Evolutionary conservation across 495 filamentous ascomycete species (phyloP).

Genomic region (Hypoxylon cercidicola): DNA sequence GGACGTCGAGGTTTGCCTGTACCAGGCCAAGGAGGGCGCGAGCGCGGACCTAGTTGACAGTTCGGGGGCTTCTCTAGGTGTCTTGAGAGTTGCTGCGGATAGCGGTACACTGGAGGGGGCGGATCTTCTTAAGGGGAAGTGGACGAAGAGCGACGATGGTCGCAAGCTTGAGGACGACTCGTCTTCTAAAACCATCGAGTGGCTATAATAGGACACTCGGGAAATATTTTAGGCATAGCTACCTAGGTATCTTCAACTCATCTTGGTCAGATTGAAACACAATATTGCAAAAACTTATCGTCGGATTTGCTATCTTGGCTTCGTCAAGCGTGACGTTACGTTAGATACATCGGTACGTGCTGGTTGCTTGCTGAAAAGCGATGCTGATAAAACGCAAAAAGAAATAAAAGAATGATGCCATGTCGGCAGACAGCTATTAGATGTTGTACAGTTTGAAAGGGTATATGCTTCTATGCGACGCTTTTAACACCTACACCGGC

Average conservation of each 20-base stretch:
- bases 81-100: constrained; percentile 37
- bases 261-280: neutral
- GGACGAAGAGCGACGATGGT: constrained; percentile 27
- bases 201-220: constrained; percentile 5
- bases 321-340: constrained; percentile 37
- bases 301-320: constrained; percentile 20
- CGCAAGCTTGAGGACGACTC: constrained; percentile 30
- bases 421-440: constrained; percentile 21
- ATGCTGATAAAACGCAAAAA: constrained; percentile 13
- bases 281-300: constrained; percentile 1
- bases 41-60: constrained; percentile 50
- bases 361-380: constrained; percentile 11
- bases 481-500: constrained; percentile 5
- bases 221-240: neutral
- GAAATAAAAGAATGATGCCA: constrained; percentile 30
- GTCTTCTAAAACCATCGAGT: constrained; percentile 27
- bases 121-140: constrained; percentile 34
- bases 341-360: constrained; percentile 26
- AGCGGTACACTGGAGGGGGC: constrained; percentile 18
- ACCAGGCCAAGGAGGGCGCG: constrained; percentile 48
- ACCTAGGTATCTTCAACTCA: no score
- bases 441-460: constrained; percentile 31
- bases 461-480: constrained; percentile 29
- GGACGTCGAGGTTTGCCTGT: constrained; percentile 57
- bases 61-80: constrained; percentile 47